Conservation (phyloP, 2,329 filamentous ascomycete genomes). For the Lasiodiplodia citricola region DNA sequence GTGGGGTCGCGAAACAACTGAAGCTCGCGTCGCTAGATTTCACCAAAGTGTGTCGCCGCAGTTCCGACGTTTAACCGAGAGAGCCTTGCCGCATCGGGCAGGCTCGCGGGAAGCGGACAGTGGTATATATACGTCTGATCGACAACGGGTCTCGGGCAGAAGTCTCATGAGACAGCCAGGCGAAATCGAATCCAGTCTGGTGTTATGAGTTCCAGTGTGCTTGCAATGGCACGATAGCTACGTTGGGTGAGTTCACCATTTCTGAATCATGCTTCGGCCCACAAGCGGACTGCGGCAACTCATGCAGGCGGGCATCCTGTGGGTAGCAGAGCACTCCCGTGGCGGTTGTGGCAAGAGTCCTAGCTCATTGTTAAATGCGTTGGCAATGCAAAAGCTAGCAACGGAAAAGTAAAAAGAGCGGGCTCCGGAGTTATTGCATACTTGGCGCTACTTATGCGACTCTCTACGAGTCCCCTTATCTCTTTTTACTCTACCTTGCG, state of each 20-base stretch:
- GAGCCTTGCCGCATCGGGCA: slow-evolving; percentile 8
- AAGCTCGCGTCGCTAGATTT: slow-evolving; percentile 25
- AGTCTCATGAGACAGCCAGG: background rate
- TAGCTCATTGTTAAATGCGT: background rate
- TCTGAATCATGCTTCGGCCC: background rate
- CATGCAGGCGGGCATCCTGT: background rate
- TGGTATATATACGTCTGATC: background rate
- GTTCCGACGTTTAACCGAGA: slow-evolving; percentile 14
- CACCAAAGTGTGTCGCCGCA: slow-evolving; percentile 16
- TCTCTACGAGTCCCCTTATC: background rate
- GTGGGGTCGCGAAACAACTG: slow-evolving; percentile 26
- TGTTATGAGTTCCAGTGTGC: background rate
- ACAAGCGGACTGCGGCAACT: background rate
- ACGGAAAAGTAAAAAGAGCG: background rate
- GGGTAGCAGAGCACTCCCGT: background rate
- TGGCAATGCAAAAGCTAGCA: background rate
- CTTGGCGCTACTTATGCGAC: background rate
- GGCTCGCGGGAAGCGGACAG: background rate
- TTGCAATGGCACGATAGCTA: background rate
- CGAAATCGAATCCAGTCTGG: background rate
- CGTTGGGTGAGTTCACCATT: background rate
- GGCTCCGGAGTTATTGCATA: background rate
- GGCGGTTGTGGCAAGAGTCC: background rate
- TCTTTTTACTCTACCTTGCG: background rate
- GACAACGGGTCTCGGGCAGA: background rate